Percentiles rank a stretch among this genome's conserved stretches.
Conservation (phyloP, 352 stramenopile genomes). For the Phytophthora pseudosyringae region DNA sequence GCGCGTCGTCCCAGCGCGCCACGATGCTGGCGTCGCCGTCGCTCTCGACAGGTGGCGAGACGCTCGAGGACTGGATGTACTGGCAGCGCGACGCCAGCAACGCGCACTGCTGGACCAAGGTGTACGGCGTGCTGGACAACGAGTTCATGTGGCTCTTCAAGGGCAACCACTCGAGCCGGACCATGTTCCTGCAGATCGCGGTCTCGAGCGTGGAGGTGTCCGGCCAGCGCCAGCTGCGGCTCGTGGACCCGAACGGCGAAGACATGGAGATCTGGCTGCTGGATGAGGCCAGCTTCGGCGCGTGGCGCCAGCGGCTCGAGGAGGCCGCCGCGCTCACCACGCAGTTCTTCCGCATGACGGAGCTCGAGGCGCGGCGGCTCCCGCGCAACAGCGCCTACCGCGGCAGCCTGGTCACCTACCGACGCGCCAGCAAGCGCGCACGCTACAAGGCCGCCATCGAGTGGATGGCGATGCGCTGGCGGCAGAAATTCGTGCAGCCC, state of each 20-base stretch:
- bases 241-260: slow-evolving; percentile 80
- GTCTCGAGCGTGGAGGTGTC: slow-evolving; percentile 73
- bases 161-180: slow-evolving; percentile 56
- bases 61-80: slow-evolving; percentile 84
- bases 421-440: slow-evolving; percentile 54
- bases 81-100: slow-evolving; percentile 80
- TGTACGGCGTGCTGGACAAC: slow-evolving; percentile 80
- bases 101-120: slow-evolving; percentile 79
- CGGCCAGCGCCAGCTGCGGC: slow-evolving; percentile 63
- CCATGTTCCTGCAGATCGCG: slow-evolving; percentile 79
- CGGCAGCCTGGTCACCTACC: slow-evolving; percentile 72
- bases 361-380: slow-evolving; percentile 60
- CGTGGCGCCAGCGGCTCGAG: slow-evolving; percentile 65
- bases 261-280: slow-evolving; percentile 80
- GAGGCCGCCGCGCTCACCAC: slow-evolving; percentile 65
- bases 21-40: slow-evolving; percentile 51
- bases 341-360: slow-evolving; percentile 68
- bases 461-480: slow-evolving; percentile 51
- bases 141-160: slow-evolving; percentile 87
- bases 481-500: slow-evolving; percentile 34
- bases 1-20: slow-evolving; percentile 45
- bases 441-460: slow-evolving; percentile 55
- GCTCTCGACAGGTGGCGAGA: slow-evolving; percentile 39
- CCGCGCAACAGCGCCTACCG: slow-evolving; percentile 69
- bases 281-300: slow-evolving; percentile 52